Conservation (phyloP, 148 eudicot genomes). For the Rhododendron molle region DNA sequence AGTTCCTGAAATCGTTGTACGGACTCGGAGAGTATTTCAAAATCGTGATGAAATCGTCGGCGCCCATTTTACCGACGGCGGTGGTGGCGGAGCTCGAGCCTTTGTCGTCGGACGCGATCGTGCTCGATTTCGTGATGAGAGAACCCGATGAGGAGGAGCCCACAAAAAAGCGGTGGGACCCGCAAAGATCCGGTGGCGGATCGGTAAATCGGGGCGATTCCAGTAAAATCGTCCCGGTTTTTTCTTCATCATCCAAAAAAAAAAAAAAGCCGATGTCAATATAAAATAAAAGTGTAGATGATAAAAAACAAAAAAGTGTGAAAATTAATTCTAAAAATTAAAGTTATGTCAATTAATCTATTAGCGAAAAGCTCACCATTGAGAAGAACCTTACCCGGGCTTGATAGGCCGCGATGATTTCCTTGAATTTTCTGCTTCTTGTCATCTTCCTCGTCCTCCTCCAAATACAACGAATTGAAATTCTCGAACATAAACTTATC, state of each 20-base stretch:
- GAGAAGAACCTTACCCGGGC: neutral
- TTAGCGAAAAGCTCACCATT: neutral
- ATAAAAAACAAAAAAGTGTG: too few species aligned
- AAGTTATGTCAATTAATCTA: neutral
- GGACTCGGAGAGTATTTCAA: conserved; percentile 55
- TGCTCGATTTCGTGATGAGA: conserved; percentile 26
- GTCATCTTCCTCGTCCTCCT: conserved; percentile 16
- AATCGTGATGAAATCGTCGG: conserved; percentile 52
- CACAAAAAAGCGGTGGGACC: conserved; percentile 43
- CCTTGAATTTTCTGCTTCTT: neutral
- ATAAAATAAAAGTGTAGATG: neutral
- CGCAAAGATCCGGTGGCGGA: conserved; percentile 39
- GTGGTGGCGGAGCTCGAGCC: conserved; percentile 6
- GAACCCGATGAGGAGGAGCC: conserved; percentile 41
- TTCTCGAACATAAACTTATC: conserved; percentile 59
- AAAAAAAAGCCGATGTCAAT: neutral
- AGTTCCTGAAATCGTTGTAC: conserved; percentile 51
- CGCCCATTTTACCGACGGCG: neutral
- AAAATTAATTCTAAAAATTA: too few species aligned
- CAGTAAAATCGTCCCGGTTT: neutral
- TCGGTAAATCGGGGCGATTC: conserved; percentile 29
- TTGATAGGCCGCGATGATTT: neutral
- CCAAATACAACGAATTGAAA: conserved; percentile 47
- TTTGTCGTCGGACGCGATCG: conserved; percentile 12
- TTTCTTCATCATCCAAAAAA: neutral